Base-by-base conservation (phyloP, 805 yeast genomes). In the Metschnikowia shivogae region DNA sequence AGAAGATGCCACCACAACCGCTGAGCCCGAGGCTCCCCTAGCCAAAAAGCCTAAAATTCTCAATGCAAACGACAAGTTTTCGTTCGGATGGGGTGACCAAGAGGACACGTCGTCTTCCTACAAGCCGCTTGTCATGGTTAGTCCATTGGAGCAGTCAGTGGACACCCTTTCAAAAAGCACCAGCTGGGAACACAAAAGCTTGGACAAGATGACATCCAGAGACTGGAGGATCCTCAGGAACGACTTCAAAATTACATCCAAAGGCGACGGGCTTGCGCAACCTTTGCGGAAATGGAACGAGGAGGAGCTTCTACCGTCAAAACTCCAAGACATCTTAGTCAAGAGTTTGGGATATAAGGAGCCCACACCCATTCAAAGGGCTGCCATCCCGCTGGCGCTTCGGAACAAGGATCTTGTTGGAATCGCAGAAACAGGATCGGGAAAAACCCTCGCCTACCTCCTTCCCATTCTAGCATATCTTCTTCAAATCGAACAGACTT, bases 371-470 rank as follows among this genome's bases (percentile, higher is more conserved):
- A 85, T 93, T 47, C 99, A 92, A 61, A 68, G 97, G 50, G 93
- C 95, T 0, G 76, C 97, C 0, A 80, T 92, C 4, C 97, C 97
- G 0, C 67, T 83, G 22, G 82, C 84, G 0, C 55, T 82, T 19
- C 60, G 68, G 0, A 68, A 74, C 3, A 64, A 79, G 20, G 97
- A 92, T 61, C 70, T 87, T 2, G 73, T 90, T 17, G 98, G 96
- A 11, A 77, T 90, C n/a, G 97, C 98, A 0, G 89, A 89, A 54
- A 92, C 99, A 0, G 99, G 99, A 10, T 86, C 96, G 1, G 99
- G 99, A 56, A 92, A 93, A 60, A 92, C 99, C 0, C 69, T 90
- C 10, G 84, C 95, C 2, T 92, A 83, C 63, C 61, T 86, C 9
- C 63, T 92, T 2, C 98, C 99, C 0, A 64, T 88, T 41, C 58